Base-by-base conservation (phyloP, 169 alveolate species). In the Theileria parva region DNA sequence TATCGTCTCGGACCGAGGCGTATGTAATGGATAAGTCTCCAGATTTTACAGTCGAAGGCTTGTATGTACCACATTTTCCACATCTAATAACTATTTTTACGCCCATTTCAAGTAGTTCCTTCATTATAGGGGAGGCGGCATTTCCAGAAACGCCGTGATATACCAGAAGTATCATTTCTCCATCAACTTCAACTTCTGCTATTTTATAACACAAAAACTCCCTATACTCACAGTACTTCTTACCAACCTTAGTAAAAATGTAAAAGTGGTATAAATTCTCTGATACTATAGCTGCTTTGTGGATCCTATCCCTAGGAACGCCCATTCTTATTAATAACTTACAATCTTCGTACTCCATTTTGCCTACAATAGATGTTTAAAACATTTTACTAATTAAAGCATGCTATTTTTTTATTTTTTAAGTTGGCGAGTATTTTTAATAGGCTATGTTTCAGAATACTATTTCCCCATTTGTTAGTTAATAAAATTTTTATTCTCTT, bases 1-100 rank as follows among this genome's bases (percentile, higher is more conserved):
- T 32, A 19, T 79, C 86, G 51, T 73, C 86, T 21, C 86, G 86
- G 50, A 77, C 55, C 7, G 86, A 0, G 34, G 86, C 86, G 48
- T 69, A 79, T 0, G 77, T 53, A 2, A 79, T 39, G 53, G 73
- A 79, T n/a, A 79, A 1, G 39, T 39, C 80, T n/a, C 65, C 74
- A 39, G 28, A 27, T n/a, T 68, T 64, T 37, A 48, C 65, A 12
- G 57, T 55, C 12, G 73, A 70, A 53, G 86, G 86, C 19, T 9
- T 27, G 60, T 53, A 60, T n/a, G 76, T 32, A 50, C 73, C 75
- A 15, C 76, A 13, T 55, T 63, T 69, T 28, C 75, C 61, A 37
- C 64, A 21, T 65, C 73, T 21, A 2, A 79, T 55, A 27, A 69
- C 67, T 50, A 67, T 59, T 19, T 61, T 19, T 12, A 79, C 86